phyloP scores from a whole-genome alignment of 2,329 filamentous ascomycete genomes.

The Colletotrichum tropicale region DNA sequence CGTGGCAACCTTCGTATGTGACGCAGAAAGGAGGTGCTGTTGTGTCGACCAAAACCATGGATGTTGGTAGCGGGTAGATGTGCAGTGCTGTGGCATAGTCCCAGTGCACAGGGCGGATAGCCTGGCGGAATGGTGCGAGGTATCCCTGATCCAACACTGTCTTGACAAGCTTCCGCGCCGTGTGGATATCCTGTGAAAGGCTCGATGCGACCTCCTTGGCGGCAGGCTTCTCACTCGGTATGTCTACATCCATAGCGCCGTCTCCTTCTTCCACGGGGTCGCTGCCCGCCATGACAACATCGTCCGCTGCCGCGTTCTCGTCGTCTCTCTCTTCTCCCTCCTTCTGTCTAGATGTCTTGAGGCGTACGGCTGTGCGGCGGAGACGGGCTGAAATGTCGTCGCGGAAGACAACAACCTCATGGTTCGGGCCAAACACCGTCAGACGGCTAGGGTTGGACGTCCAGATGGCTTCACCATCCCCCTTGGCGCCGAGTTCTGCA shows the following conservation, averaged over 20 bases:
- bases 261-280: constrained; percentile 23
- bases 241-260: constrained; percentile 51
- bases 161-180: constrained; percentile 82
- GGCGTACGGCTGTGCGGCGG: constrained; percentile 75
- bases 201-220: constrained; percentile 3
- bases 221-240: constrained; percentile 18
- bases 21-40: constrained; percentile 83
- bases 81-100: constrained; percentile 79
- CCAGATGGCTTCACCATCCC: constrained; percentile 78
- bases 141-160: constrained; percentile 91
- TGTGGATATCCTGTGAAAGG: constrained; percentile 55
- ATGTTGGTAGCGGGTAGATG: constrained; percentile 87
- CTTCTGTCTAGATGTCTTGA: constrained; percentile 53
- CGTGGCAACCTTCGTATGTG: constrained; percentile 94
- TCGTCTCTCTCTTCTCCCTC: constrained; percentile 30
- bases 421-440: constrained; percentile 82
- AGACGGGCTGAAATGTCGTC: constrained; percentile 86
- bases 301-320: constrained; percentile 25
- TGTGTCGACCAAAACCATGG: constrained; percentile 81
- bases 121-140: constrained; percentile 84
- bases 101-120: constrained; percentile 84
- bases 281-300: constrained; percentile 37
- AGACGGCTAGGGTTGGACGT: constrained; percentile 85
- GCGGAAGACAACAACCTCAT: constrained; percentile 86
- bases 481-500: constrained; percentile 59